These are phyloP conservation scores for Lippia alba DNA, from an alignment of 305 asterid genomes.

Conservation along the genomic window DNA sequence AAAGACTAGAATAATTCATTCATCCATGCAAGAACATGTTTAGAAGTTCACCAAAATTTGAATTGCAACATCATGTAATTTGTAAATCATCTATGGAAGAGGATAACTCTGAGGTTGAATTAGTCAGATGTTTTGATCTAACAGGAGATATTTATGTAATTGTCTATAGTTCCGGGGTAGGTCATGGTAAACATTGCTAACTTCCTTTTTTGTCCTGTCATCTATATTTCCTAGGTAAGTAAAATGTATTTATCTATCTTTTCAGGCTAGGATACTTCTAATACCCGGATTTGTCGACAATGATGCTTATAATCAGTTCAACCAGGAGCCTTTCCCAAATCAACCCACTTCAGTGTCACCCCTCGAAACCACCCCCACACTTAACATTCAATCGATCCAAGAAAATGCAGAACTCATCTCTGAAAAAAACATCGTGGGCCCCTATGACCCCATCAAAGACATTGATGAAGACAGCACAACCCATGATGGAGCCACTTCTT, in stretches of 20 bases:
- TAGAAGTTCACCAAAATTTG: no score
- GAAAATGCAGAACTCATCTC: constrained; percentile 38
- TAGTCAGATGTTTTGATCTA: no score
- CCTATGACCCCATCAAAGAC: constrained; percentile 50
- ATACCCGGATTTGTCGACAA: constrained; percentile 58
- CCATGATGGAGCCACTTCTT: constrained; percentile 78
- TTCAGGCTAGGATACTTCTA: constrained; percentile 90
- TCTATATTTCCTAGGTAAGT: no score
- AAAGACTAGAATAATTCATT: no score
- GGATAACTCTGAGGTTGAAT: no score
- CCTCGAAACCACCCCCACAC: constrained; percentile 35
- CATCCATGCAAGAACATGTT: no score
- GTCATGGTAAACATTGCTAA: no score
- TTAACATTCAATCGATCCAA: constrained; percentile 37
- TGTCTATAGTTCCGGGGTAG: no score
- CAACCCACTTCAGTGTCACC: constrained; percentile 35
- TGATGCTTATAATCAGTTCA: constrained; percentile 43
- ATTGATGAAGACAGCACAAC: constrained; percentile 63
- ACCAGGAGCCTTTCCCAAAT: constrained; percentile 43
- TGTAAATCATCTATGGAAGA: no score
- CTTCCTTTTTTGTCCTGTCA: no score
- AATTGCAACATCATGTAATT: no score
- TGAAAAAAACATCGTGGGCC: constrained; percentile 38
- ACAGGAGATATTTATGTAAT: no score
- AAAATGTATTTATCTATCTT: constrained; percentile 24